Evolutionary conservation across 78 protist species (phyloP).

Genomic region (Polysphondylium violaceum): DNA sequence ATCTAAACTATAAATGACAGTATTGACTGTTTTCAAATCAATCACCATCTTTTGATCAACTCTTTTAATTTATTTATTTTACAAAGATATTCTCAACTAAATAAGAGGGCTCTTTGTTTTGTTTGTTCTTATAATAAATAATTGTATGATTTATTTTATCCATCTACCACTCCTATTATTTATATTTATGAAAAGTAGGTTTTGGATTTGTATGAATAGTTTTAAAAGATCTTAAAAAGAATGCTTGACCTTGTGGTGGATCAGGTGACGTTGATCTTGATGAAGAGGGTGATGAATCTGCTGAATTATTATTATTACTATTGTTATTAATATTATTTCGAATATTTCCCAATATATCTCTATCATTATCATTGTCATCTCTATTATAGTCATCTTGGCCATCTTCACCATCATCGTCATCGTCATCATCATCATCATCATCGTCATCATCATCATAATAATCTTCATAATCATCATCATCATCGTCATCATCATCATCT

Average conservation of each 20-base stretch:
- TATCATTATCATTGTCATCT: background rate
- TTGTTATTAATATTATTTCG: background rate
- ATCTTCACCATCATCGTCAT: background rate
- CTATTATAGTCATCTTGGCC: background rate
- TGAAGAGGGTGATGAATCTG: too few species aligned
- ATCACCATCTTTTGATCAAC: constrained; percentile 1
- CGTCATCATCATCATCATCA: background rate
- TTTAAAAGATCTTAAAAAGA: too few species aligned
- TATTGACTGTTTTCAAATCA: background rate
- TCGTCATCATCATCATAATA: background rate
- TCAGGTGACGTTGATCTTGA: too few species aligned
- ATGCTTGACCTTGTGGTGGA: background rate
- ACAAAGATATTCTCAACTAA: too few species aligned
- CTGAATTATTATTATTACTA: too few species aligned
- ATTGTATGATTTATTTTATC: background rate
- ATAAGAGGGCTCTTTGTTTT: too few species aligned
- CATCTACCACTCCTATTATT: background rate
- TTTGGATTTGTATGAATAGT: background rate
- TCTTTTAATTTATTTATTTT: background rate
- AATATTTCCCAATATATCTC: background rate
- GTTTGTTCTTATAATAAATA: too few species aligned
- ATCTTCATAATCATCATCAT: constrained; percentile 4
- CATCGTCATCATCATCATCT: background rate
- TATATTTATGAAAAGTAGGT: background rate
- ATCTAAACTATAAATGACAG: background rate